Base-by-base conservation (phyloP, 768 basidiomycete species). In the Kwoniella sp. region DNA sequence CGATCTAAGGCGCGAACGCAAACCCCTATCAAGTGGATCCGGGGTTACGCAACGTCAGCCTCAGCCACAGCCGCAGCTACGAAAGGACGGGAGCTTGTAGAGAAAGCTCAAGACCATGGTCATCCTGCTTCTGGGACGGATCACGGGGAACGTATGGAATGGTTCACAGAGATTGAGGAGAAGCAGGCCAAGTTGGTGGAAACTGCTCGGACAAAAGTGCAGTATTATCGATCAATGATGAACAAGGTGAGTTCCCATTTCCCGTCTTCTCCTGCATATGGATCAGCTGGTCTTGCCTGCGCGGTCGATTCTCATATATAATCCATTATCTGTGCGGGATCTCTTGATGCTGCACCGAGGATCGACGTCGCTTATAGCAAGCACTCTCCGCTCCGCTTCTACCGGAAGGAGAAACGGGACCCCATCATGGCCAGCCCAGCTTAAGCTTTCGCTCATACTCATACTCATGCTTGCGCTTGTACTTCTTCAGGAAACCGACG, bases 141-240 rank as follows among this genome's bases (percentile, higher is more conserved):
- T 15, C 9, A 47, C 26, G 22, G n/a, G 8, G 53, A 54, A 29
- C 26, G 13, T 7, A 28, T 58, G 20, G 56, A 48, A 60, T 64
- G 58, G 63, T 58, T 57, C 47, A 68, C 62, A 7, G 62, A 58
- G 45, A 65, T 29, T 1, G 68, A 65, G 34, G 59, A 55, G 28
- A 54, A 45, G 37, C 63, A 69, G 25, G 57, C 59, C 4, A 69
- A 69, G 29, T 48, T 69, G 55, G 34, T 69, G 2, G 63, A 65
- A 37, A 61, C 63, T 37, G 58, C 63, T 28, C 22, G 25, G 47
- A 52, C 48, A 1, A 65, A 57, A 38, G 62, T 69, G 37, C 63
- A 65, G 22, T 1, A 25, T 5, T 69, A 61, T 37, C 54, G 50
- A 25, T 48, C 23, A 28, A 47, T 53, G 8, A 47, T 65, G 11